A percentile compares a stretch with the other conserved stretches of the same genome.
Conservation (phyloP, 2,329 filamentous ascomycete genomes). For the Ascomycota sp. region DNA sequence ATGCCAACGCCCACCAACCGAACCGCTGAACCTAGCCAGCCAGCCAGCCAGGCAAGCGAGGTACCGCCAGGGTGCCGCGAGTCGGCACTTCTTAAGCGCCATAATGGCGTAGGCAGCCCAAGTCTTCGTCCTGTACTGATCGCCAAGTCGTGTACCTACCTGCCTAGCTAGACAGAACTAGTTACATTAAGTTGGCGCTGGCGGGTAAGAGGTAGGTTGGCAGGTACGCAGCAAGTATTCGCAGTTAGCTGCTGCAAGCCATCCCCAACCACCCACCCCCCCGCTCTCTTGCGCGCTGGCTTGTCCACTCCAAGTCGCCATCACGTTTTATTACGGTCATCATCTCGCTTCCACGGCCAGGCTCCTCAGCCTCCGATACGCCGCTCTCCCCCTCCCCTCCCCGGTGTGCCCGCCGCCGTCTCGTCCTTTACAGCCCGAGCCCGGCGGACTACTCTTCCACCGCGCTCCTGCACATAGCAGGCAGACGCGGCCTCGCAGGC, state of each 20-base stretch:
- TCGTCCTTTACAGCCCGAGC: slow-evolving; percentile 2
- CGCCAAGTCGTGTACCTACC: too few relatives aligned
- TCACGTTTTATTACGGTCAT: slow-evolving; percentile 23
- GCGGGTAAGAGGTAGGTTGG: too few relatives aligned
- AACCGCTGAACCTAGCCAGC: too few relatives aligned
- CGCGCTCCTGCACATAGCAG: slow-evolving; percentile 2
- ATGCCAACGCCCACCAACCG: too few relatives aligned
- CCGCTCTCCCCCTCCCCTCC: slow-evolving; percentile 7
- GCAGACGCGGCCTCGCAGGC: background rate
- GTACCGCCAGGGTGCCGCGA: too few relatives aligned
- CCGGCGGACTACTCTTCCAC: background rate
- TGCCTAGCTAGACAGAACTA: too few relatives aligned
- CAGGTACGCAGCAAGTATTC: too few relatives aligned
- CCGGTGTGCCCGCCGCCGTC: slow-evolving; percentile 2
- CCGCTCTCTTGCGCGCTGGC: background rate
- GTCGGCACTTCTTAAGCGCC: too few relatives aligned
- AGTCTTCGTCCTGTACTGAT: too few relatives aligned
- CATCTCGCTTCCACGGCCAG: slow-evolving; percentile 31
- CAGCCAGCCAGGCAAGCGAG: too few relatives aligned
- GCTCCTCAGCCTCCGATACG: slow-evolving; percentile 25
- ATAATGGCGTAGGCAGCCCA: too few relatives aligned
- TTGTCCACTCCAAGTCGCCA: slow-evolving; percentile 7
- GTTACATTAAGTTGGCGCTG: too few relatives aligned
- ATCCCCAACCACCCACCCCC: slow-evolving; percentile 14
- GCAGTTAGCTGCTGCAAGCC: slow-evolving; percentile 4